Conservation (phyloP, 495 filamentous ascomycete genomes). For the Aspergillus sclerotiicarbonarius region DNA sequence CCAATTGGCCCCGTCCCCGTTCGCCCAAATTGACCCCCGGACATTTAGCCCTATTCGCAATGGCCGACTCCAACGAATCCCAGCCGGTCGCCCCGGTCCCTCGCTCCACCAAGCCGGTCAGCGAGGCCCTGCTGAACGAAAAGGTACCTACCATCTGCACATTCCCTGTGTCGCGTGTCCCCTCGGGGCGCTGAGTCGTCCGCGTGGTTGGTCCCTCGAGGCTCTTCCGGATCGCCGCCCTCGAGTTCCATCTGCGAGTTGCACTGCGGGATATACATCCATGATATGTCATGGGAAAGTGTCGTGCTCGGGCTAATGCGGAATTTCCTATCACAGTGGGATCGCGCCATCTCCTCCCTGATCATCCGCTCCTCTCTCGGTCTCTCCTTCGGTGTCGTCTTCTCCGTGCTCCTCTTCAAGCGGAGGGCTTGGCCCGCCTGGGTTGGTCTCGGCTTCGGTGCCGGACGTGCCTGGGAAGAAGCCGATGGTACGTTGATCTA, state of each 20-base stretch:
- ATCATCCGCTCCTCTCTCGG: conserved; percentile 93
- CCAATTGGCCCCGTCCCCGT: background rate
- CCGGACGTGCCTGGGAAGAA: conserved; percentile 94
- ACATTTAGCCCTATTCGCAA: conserved; percentile 38
- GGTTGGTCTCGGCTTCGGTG: conserved; percentile 90
- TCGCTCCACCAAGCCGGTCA: conserved; percentile 72
- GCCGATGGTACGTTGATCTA: conserved; percentile 48
- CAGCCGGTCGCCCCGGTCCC: conserved; percentile 44
- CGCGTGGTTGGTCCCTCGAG: background rate
- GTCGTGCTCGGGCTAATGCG: conserved; percentile 9
- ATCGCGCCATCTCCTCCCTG: conserved; percentile 93
- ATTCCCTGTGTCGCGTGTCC: background rate
- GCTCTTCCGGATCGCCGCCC: background rate
- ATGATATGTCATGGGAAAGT: background rate
- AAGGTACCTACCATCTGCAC: conserved; percentile 61
- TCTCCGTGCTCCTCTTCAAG: conserved; percentile 97
- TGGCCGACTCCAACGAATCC: conserved; percentile 56
- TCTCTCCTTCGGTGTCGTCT: conserved; percentile 93
- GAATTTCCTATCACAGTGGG: conserved; percentile 67
- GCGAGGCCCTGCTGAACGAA: conserved; percentile 91
- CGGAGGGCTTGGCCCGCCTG: conserved; percentile 93
- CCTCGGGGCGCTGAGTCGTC: background rate
- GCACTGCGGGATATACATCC: background rate
- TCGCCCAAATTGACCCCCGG: conserved; percentile 1
- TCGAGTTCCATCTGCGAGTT: background rate